Evolutionary conservation across 2,329 filamentous ascomycete species (phyloP), one percentile per base, ranked within the genome.

Genomic region (Fusarium algeriense): DNA sequence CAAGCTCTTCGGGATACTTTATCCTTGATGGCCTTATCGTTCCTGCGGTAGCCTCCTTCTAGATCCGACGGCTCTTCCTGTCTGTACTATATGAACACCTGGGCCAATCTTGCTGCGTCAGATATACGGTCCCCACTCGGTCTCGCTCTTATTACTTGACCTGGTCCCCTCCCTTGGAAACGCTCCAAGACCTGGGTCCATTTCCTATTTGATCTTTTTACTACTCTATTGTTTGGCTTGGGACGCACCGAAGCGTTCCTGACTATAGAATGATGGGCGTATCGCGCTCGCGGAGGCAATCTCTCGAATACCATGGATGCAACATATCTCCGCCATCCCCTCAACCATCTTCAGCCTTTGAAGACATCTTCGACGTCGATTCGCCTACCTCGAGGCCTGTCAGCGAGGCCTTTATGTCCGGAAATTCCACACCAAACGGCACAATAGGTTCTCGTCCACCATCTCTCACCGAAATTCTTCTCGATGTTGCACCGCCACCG

Each of bases 381-480:
- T 65, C 68, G 34, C 69, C 83, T 37, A 76, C 81, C 26, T 88
- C 87, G 10, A 82, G 87, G 61, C 86, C 85, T 17, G 73, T 81
- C 44, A 89, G 87, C 77, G 78, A 84, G 78, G 81, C 83, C 57
- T 82, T 85, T 60, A 79, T 83, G 48, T 85, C 84, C 43, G 82
- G 83, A 44, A 79, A 81, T 45, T 79, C 79, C 56, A 81, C 78
- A 41, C 76, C 78, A 19, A 79, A 73, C 64, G 73, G 74, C 67
- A 73, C 69, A 50, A 80, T 80, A 75, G 75, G 77, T 20, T 72
- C 78, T 54, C 74, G 75, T 20, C 84, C 83, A 32, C 95, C 94
- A 45, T 92, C 93, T 34, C 85, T 99, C 53, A 88, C 91, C 64
- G 95, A 98, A 76, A 97, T 99, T 32, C 88, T 99, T 46, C 89